These are phyloP conservation scores for Pneumocystis jirovecii DNA, from an alignment of 1,139 yeast species.

Conservation along the genomic window DNA sequence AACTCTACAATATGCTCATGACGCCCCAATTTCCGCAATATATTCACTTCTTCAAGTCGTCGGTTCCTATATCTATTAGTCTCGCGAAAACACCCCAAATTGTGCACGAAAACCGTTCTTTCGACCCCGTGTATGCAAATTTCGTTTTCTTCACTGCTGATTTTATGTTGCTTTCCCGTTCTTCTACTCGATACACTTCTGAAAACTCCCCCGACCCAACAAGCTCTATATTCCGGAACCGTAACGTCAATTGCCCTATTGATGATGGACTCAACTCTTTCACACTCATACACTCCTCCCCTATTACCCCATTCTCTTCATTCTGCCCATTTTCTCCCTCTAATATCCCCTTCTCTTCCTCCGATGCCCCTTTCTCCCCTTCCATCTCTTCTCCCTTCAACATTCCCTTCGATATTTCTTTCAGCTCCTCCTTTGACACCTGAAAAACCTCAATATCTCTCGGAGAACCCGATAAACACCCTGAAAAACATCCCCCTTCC, in stretches of 20 bases:
- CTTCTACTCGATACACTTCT: slow-evolving; percentile 63
- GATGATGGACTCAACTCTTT: not conserved
- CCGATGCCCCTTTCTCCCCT: no score
- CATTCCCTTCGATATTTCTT: no score
- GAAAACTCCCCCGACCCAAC: slow-evolving; percentile 85
- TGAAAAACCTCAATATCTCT: slow-evolving; percentile 7
- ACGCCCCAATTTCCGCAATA: slow-evolving; percentile 45
- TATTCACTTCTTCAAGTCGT: slow-evolving; percentile 43
- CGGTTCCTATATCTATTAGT: slow-evolving; percentile 18
- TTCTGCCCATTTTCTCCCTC: not conserved
- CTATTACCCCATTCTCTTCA: no score
- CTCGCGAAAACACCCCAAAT: no score
- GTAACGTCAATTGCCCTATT: slow-evolving; percentile 31
- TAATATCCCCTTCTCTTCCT: no score
- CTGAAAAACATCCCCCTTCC: not conserved
- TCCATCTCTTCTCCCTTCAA: no score
- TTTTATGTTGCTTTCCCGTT: slow-evolving; percentile 20
- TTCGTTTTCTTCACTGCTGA: slow-evolving; percentile 82
- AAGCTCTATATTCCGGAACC: slow-evolving; percentile 56
- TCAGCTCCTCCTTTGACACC: no score
- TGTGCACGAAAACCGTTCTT: slow-evolving; percentile 25
- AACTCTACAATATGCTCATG: slow-evolving; percentile 66
- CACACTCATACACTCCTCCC: not conserved
- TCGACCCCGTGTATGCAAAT: slow-evolving; percentile 37
- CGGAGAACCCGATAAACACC: slow-evolving; percentile 7